Base-by-base conservation (phyloP, 495 filamentous ascomycete species). In the Barbatosphaeria neglecta region DNA sequence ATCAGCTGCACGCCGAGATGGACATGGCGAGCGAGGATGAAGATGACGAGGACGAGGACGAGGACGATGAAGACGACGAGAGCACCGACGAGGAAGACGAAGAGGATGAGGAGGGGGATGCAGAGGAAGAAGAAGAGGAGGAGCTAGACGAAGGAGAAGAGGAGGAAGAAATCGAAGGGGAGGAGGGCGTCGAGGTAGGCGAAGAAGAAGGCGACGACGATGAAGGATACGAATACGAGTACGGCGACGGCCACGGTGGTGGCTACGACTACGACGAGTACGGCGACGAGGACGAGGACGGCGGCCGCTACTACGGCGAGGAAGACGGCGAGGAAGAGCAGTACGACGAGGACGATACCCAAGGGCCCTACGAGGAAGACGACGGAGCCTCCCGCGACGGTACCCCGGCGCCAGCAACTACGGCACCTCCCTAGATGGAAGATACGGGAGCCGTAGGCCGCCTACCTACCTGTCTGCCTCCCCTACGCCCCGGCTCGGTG, bases 21-120 rank as follows among this genome's bases (percentile, higher is more conserved):
- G 45, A 25, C 15, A 23, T 22, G 6, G 37, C 22, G 35, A 25
- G 22, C 31, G 35, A 27, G 22, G 37, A 41, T 20, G n/a, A 39
- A 16, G 39, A 47, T 4, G 37, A 47, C 31, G 45, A 40, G 17
- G 41, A 51, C 6, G 31, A 48, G 5, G 46, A 47, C 20, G 37
- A 27, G 6, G 37, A 35, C 22, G 42, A 37, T 8, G 47, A 42
- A 19, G 31, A 43, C 22, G 47, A 45, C 13, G 42, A 45, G 13
- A 43, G 48, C 15, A 47, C 43, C 6, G 46, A 49, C 18, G 59
- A 49, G 3, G 53, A 62, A 2, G 56, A 46, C 1, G 54, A 49
- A 4, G 51, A 52, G 19, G 45, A 50, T 2, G 46, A 48, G 6
- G 28, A 39, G 15, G 43, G 43, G 0, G 19, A 46, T 15, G 41